Evolutionary conservation across 345 rosid species (phyloP).

Genomic region (Salix caprea): DNA sequence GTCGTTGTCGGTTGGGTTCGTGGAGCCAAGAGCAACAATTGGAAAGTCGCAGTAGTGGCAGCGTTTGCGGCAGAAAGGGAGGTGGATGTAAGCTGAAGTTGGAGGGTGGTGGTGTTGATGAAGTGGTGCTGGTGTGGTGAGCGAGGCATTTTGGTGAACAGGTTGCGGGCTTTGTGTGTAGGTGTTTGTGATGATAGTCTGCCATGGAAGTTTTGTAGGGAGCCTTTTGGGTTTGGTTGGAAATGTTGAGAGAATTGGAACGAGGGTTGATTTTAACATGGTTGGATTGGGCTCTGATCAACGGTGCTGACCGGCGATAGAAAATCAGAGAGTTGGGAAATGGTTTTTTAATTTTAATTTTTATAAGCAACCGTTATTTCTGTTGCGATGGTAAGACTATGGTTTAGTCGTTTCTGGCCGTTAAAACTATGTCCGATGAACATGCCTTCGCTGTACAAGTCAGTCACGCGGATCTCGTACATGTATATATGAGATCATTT

Average conservation of each 20-base stretch:
- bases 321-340: neutral
- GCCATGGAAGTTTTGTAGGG: slow-evolving; percentile 13
- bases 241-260: slow-evolving; percentile 49
- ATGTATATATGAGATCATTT: too few relatives aligned
- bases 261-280: slow-evolving; percentile 56
- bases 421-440: too few relatives aligned
- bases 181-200: slow-evolving; percentile 3
- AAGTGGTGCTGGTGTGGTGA: slow-evolving; percentile 23
- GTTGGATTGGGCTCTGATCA: neutral
- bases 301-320: neutral
- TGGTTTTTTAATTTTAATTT: too few relatives aligned
- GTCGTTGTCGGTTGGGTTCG: slow-evolving; percentile 50
- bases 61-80: slow-evolving; percentile 94
- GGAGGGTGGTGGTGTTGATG: slow-evolving; percentile 41
- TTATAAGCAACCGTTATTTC: too few relatives aligned
- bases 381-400: neutral
- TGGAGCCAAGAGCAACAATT: slow-evolving; percentile 68
- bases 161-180: slow-evolving; percentile 32
- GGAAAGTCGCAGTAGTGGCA: slow-evolving; percentile 95
- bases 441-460: too few relatives aligned
- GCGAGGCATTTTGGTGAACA: slow-evolving; percentile 74
- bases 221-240: slow-evolving; percentile 31
- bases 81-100: slow-evolving; percentile 77
- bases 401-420: neutral
- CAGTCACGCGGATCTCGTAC: too few relatives aligned